Evolutionary conservation across 2,329 filamentous ascomycete genomes (phyloP).

Genomic region (Teratosphaeria gauchensis): DNA sequence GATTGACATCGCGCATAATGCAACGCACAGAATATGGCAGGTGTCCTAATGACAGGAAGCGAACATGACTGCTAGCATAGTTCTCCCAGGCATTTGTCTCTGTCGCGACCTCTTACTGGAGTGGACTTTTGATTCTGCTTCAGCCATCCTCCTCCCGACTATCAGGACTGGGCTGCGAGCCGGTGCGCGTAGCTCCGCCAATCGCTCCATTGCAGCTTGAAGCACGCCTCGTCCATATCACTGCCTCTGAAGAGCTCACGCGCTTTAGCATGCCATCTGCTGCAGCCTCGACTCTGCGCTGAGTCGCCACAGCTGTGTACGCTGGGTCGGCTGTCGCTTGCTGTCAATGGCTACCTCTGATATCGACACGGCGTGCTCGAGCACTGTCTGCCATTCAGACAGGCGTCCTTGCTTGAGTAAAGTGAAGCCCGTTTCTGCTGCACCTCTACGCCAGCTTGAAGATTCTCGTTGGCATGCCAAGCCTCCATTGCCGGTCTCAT

Average conservation of each 20-base stretch:
- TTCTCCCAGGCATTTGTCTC: not conserved
- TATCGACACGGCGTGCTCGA: not conserved
- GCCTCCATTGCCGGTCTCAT: slow-evolving; percentile 26
- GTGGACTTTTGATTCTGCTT: not conserved
- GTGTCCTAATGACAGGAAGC: too few species aligned
- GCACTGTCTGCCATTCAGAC: not conserved
- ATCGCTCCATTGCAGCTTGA: not conserved
- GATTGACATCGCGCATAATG: not conserved
- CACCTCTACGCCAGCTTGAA: not conserved
- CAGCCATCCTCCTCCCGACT: not conserved
- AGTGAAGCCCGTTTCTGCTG: not conserved
- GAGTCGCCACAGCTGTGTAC: not conserved
- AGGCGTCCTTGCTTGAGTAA: not conserved
- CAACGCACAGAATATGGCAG: too few species aligned
- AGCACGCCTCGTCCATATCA: not conserved
- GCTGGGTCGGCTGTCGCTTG: not conserved
- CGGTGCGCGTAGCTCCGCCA: not conserved
- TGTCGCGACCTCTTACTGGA: not conserved
- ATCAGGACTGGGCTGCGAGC: not conserved
- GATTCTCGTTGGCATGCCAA: not conserved
- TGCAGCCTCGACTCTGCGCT: not conserved
- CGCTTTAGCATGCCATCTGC: not conserved
- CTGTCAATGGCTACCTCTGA: not conserved
- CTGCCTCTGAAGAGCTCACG: not conserved
- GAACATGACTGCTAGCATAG: too few species aligned